Evolutionary conservation across 2,329 filamentous ascomycete species (phyloP), one percentile per base, ranked within the genome.

Genomic region (Aspergillus calidoustus): DNA sequence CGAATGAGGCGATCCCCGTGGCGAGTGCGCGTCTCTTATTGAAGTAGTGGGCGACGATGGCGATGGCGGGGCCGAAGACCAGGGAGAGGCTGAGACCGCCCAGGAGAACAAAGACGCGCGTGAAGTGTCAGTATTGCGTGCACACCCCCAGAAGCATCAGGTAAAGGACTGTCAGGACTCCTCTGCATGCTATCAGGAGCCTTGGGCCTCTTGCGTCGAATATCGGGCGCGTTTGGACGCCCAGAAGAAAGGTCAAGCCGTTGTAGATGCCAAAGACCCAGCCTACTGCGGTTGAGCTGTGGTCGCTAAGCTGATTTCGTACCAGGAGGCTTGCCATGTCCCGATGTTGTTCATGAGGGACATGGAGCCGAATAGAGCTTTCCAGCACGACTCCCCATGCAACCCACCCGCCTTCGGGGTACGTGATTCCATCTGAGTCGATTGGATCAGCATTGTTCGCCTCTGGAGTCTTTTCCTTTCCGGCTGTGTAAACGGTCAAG

Each of bases 141-240:
- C 79, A 87, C 59, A 89, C 73, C 7, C 80, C 83, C 0, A 84
- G 80, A 86, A 89, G 88, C 85, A 90, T 88, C 5, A 89, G 69
- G 2, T 85, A 83, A 58, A 89, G 84, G 17, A 89, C 82, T 13
- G 54, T 64, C 0, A 61, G 28, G 4, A 62, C 4, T 2, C 30
- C 50, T 11, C 31, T 11, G 31, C 31, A 34, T 34, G 31, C 31
- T 34, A 34, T 34, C 4, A 34, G 31, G 31, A 4, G 31, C 31
- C 31, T 34, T 34, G 31, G 31, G 31, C 3, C 31, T 34, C 31
- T 34, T 34, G 31, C 31, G 31, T 34, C 31, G 31, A 34, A 34
- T 34, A 34, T 34, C 31, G 31, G 31, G 31, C 31, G 3, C 3
- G 31, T 34, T 34, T 34, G 31, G 31, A 34, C 31, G 31, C 31